Evolutionary conservation across 1,139 yeast genomes (phyloP), one percentile per base, ranked within the genome.

Genomic region (Saccharomyces hybrid): DNA sequence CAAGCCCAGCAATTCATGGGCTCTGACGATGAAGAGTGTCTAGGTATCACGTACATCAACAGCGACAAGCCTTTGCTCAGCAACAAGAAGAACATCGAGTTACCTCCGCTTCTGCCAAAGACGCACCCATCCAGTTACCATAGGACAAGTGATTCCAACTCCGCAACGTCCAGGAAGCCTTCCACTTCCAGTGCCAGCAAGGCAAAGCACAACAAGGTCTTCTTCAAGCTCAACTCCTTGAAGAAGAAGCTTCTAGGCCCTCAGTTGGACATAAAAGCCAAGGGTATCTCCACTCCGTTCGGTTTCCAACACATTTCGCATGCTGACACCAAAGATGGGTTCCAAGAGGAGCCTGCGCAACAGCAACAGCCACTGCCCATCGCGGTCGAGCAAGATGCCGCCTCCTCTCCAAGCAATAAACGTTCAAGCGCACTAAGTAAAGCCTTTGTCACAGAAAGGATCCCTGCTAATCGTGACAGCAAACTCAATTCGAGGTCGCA

Each of bases 301-400:
- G 62, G 55, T 34, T 66, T 67, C 54, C 68, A 64, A 51, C 71
- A 67, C 57, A 66, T 67, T 11, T 64, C 69, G 3, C 71, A 67
- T 53, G 70, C 69, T 2, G 59, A 62, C 50, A 58, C 61, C 26
- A 20, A 20, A 20, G 20, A 38, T 4, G 42, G 42, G 25, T 38
- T 38, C 42, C 23, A 38, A 8, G 42, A 16, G 2, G 42, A 38
- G 25, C 42, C 23, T 20, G 20, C 20, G 20, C 23, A 20, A 20
- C 23, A 20, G 23, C 23, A 20, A 20, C 23, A 31, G 9, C 41
- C 41, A n/a, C 9, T 34, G 42, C 11, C 42, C 42, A 38, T 11
- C 1, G 25, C 11, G 5, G 11, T 16, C 13, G 25, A 20, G 20
- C 20, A 20, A 20, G 20, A 38, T 2, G 9, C 42, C 6, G 42